These are phyloP conservation scores for Nematocida parisii DNA, from an alignment of 371 early-diverging fungal genomes.

Conservation along the genomic window DNA sequence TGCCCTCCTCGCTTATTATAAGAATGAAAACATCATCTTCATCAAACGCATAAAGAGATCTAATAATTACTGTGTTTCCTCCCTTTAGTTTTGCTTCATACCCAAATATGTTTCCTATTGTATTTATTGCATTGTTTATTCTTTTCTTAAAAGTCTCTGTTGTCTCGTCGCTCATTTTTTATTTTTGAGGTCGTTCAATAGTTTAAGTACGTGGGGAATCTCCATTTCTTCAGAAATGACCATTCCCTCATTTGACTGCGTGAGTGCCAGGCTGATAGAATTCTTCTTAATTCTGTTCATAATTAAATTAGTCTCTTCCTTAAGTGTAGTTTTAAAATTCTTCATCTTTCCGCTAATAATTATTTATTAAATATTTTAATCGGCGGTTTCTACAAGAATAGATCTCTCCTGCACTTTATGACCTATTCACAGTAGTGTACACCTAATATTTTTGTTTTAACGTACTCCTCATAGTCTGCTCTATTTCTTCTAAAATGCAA, in stretches of 20 bases:
- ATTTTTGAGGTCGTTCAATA: constrained; percentile 7
- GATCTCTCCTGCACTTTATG: neutral
- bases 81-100: constrained; percentile 29
- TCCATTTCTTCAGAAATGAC: constrained; percentile 13
- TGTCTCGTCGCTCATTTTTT: constrained; percentile 16
- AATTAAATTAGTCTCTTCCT: constrained; percentile 7
- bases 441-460: constrained; percentile 33
- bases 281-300: constrained; percentile 15
- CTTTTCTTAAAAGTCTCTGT: constrained; percentile 7
- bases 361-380: constrained; percentile 5
- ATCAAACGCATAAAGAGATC: constrained; percentile 67
- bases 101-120: constrained; percentile 7
- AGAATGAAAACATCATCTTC: constrained; percentile 65
- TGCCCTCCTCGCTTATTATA: constrained; percentile 44
- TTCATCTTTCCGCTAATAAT: constrained; percentile 13
- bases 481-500: constrained; percentile 60
- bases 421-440: neutral
- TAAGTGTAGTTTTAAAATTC: constrained; percentile 2
- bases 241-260: neutral
- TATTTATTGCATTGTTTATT: neutral
- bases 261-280: constrained; percentile 9
- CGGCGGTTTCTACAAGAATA: neutral
- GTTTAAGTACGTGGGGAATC: constrained; percentile 4
- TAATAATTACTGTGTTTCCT: constrained; percentile 38
- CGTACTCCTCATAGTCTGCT: constrained; percentile 65